These are phyloP conservation scores for Talaromyces trachyspermus DNA, from an alignment of 495 filamentous ascomycete species.

Conservation along the genomic window DNA sequence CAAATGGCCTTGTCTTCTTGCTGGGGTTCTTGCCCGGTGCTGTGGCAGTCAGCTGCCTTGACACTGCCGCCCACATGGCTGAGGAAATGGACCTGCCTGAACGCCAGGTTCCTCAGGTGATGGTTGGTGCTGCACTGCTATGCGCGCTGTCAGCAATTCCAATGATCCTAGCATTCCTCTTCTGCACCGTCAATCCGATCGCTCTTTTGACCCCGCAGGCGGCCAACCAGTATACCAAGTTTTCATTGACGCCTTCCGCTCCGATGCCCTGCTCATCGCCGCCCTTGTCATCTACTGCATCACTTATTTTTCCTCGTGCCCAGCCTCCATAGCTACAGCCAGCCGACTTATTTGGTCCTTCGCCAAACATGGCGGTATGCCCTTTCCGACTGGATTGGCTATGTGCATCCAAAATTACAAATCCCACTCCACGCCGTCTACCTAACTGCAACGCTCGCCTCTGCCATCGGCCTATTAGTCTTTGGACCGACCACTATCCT, in stretches of 20 bases:
- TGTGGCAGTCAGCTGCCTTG: not conserved
- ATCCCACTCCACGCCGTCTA: not conserved
- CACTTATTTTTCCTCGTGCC: not conserved
- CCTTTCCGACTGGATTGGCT: not conserved
- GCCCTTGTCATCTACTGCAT: not conserved
- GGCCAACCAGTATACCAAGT: conserved; percentile 4
- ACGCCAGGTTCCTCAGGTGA: conserved; percentile 6
- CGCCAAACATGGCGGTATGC: not conserved
- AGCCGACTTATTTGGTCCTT: not conserved
- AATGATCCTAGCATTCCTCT: conserved; percentile 3
- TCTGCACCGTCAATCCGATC: conserved; percentile 6
- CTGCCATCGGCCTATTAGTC: not conserved
- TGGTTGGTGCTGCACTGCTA: not conserved
- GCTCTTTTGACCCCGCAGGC: not conserved
- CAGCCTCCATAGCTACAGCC: not conserved
- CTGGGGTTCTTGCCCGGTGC: conserved; percentile 6
- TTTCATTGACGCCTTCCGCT: not conserved
- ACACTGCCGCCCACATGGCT: conserved; percentile 8
- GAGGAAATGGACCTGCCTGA: conserved; percentile 4
- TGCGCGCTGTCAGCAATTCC: not conserved
- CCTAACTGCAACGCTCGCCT: not conserved
- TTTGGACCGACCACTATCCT: conserved; percentile 2
- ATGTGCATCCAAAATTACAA: not conserved
- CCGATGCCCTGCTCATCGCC: not conserved
- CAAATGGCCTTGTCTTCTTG: conserved; percentile 7